Evolutionary conservation across 108 stramenopile species (phyloP), one percentile per base, ranked within the genome.

Genomic region (Nitzschia inconspicua): DNA sequence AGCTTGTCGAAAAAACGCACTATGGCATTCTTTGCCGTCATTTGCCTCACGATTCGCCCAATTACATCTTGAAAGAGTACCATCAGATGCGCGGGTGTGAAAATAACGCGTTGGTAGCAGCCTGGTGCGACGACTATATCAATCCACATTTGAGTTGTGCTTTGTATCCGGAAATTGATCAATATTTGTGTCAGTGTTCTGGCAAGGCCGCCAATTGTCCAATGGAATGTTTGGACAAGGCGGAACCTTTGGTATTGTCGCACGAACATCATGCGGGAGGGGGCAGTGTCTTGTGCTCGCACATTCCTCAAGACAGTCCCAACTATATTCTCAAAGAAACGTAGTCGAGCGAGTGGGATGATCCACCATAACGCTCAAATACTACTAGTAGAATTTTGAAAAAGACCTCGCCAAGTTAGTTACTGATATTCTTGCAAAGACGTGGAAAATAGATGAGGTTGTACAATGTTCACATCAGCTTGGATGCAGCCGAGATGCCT

Each of bases 261-360:
- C n/a, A n/a, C n/a, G n/a, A n/a, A n/a, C n/a, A n/a, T n/a, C n/a
- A n/a, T n/a, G n/a, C n/a, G n/a, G n/a, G n/a, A n/a, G n/a, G n/a
- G n/a, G 70, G 70, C 14, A 22, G 25, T 11, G 48, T 11, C 4
- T 44, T 54, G 2, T 71, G 70, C 60, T 57, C 31, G 7, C 62
- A 62, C 13, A 71, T 71, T 40, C 70, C 70, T 14, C 14, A 30
- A 27, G 70, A 71, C 29, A 36, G 22, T 19, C 70, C 70, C 26
- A 71, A 71, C 46, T 71, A 73, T 54, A 41, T 66, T 22, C 16
- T 70, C 10, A 44, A 61, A 39, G n/a, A n/a, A n/a, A n/a, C n/a
- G n/a, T n/a, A n/a, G n/a, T n/a, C n/a, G n/a, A n/a, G n/a, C n/a
- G n/a, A n/a, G n/a, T n/a, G n/a, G n/a, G n/a, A n/a, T n/a, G n/a